Evolutionary conservation across 305 asterid species (phyloP).

Genomic region (Rubia tinctorum): DNA sequence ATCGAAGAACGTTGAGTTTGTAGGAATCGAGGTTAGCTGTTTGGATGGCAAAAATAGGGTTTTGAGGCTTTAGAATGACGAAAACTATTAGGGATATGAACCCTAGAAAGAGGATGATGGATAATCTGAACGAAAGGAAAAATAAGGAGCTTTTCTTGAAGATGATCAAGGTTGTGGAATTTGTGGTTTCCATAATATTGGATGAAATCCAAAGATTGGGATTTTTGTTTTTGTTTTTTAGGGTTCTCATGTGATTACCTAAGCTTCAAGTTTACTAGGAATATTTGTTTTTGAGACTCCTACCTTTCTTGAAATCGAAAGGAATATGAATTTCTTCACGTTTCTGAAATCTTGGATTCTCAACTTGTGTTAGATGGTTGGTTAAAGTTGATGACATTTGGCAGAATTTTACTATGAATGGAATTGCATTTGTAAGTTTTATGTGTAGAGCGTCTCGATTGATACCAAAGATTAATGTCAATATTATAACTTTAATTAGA

Average conservation of each 20-base stretch:
- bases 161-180: constrained; percentile 3
- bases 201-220: neutral
- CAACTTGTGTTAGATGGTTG: neutral
- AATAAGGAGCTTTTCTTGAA: constrained; percentile 31
- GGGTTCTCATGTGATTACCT: neutral
- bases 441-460: too few species aligned
- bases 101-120: constrained; percentile 29
- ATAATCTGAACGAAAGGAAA: constrained; percentile 32
- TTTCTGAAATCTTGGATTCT: neutral
- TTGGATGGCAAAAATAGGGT: constrained; percentile 51
- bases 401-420: neutral
- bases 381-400: neutral
- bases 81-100: constrained; percentile 25
- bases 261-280: constrained; percentile 21
- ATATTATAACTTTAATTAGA: too few species aligned
- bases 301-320: constrained; percentile 46
- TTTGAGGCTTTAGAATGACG: constrained; percentile 46
- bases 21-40: constrained; percentile 41
- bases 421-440: too few species aligned
- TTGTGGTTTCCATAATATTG: neutral
- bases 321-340: constrained; percentile 9
- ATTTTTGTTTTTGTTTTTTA: neutral
- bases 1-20: constrained; percentile 23
- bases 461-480: too few species aligned
- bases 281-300: constrained; percentile 22